Evolutionary conservation across 805 yeast genomes (phyloP).

Genomic region (Candida easanensis): DNA sequence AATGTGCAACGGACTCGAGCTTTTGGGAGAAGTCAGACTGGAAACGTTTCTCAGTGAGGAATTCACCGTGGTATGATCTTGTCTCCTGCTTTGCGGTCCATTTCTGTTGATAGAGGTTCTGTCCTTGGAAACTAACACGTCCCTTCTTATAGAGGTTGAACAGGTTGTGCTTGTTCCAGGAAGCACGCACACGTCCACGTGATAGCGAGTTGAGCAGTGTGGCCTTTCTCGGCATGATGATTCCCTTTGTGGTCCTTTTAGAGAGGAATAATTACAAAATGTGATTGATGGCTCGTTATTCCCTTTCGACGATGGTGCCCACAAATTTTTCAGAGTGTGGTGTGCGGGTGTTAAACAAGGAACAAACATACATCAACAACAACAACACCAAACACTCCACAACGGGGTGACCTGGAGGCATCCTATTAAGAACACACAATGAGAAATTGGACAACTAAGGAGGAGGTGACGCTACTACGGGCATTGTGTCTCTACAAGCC

Average conservation of each 20-base stretch:
- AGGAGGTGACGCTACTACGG: conserved; percentile 59
- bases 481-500: conserved; percentile 68
- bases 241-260: too few species aligned
- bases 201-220: conserved; percentile 52
- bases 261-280: too few species aligned
- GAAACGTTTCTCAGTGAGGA: conserved; percentile 81
- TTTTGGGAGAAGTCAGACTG: conserved; percentile 64
- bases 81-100: conserved; percentile 91
- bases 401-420: too few species aligned
- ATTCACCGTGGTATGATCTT: conserved; percentile 94
- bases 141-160: conserved; percentile 83
- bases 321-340: conserved; percentile 5
- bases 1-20: conserved; percentile 82
- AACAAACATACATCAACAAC: not conserved
- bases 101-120: conserved; percentile 85
- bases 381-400: too few species aligned
- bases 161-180: conserved; percentile 88
- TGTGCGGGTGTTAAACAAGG: conserved; percentile 1
- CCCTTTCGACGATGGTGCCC: not conserved
- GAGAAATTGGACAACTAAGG: conserved; percentile 53
- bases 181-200: conserved; percentile 77
- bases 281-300: too few species aligned
- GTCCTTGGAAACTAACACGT: conserved; percentile 48
- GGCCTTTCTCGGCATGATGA: conserved; percentile 60
- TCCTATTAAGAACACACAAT: too few species aligned